Base-by-base conservation (phyloP, 257 asterid species). In the Hygrophila difformis region DNA sequence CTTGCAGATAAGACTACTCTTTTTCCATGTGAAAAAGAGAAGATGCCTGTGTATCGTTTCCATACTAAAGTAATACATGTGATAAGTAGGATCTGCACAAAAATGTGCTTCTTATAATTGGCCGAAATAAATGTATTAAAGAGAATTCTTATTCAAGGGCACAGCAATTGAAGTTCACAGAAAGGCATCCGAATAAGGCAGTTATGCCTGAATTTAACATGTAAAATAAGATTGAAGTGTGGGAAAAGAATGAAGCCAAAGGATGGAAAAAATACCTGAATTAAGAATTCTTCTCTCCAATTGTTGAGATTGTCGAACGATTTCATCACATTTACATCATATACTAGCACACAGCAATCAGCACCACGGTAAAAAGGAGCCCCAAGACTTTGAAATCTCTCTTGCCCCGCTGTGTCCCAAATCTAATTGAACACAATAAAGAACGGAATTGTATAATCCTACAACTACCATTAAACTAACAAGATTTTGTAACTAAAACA, bases 381-480 rank as follows among this genome's bases (percentile, higher is more conserved):
- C 45, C 99, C 99, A 56, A 91, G 99, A 63, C 99, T 91, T 64
- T 91, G 99, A 75, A 91, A 91, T 52, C 99, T 80, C 62, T 91
- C 99, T 59, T 91, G 99, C 24, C 99, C 99, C 35, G 99, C 96
- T 40, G 99, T 91, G 57, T 91, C 99, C 99, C 99, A 91, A 57
- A 91, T 86, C 99, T 91, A 57, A 33, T 53, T 24, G 51, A 48
- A 64, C 61, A 48, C 41, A n/a, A 36, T n/a, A n/a, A n/a, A n/a
- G n/a, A n/a, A n/a, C n/a, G n/a, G n/a, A n/a, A n/a, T n/a, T n/a
- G n/a, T n/a, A n/a, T n/a, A n/a, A n/a, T n/a, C n/a, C n/a, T n/a
- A n/a, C n/a, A n/a, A n/a, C n/a, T n/a, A n/a, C n/a, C n/a, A n/a
- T n/a, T n/a, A n/a, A n/a, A n/a, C n/a, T n/a, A n/a, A n/a, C n/a